Percentiles rank a stretch among this genome's conserved stretches.
phyloP scores from a whole-genome alignment of 768 basidiomycete species.

The Hericium alpestre region DNA sequence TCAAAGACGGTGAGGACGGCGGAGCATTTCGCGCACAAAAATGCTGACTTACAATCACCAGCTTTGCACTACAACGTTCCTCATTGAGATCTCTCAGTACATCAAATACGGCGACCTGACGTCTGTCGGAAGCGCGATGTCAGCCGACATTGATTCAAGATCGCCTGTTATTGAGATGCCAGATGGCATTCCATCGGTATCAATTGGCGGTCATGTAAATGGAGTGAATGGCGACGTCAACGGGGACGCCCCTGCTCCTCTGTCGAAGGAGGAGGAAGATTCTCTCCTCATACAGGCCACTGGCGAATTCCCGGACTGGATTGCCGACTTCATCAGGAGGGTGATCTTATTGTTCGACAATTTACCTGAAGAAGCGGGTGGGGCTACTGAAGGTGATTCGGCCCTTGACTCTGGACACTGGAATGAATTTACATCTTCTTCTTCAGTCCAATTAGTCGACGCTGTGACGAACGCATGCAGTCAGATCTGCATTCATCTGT shows the following conservation, averaged over 20 bases:
- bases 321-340: constrained; percentile 67
- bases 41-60: constrained; percentile 19
- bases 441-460: constrained; percentile 61
- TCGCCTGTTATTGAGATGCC: constrained; percentile 7
- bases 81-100: constrained; percentile 66
- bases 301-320: constrained; percentile 71
- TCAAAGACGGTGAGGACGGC: constrained; percentile 51
- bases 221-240: constrained; percentile 4
- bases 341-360: constrained; percentile 78
- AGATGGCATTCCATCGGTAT: constrained; percentile 16
- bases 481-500: constrained; percentile 67
- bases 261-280: constrained; percentile 61
- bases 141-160: constrained; percentile 16
- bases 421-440: neutral
- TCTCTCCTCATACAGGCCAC: constrained; percentile 60
- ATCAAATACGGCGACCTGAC: constrained; percentile 65
- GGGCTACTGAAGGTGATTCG: constrained; percentile 48
- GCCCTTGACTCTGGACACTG: neutral
- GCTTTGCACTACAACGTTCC: constrained; percentile 66
- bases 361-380: constrained; percentile 72
- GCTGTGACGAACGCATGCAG: constrained; percentile 67
- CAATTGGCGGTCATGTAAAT: constrained; percentile 27
- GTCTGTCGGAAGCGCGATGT: constrained; percentile 11
- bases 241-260: constrained; percentile 17
- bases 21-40: neutral